Evolutionary conservation across 106 monocot species (phyloP), one percentile per base, ranked within the genome.

Genomic region (Narthecium ossifragum): DNA sequence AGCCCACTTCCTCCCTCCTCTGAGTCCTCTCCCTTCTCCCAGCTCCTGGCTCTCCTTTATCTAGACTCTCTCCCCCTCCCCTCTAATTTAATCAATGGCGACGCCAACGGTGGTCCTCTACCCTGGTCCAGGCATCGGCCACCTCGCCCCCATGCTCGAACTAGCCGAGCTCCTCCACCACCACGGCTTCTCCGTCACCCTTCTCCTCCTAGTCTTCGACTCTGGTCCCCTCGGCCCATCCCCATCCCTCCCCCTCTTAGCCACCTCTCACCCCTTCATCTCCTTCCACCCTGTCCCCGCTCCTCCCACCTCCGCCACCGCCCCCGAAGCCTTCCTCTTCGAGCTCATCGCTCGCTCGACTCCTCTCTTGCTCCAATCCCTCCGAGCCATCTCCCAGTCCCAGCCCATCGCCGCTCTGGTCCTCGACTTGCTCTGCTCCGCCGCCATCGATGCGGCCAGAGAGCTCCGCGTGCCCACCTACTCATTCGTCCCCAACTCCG

Each of bases 101-200:
- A n/a, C n/a, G n/a, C n/a, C n/a, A n/a, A 70, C 36, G 2, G 8
- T 72, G 26, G 66, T 61, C 10, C 66, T 73, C 41, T 73, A 65
- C 60, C 73, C 73, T 24, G 53, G 45, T 11, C 46, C 64, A 5
- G 65, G 60, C 13, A 73, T 73, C 53, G 73, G 73, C 22, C 73
- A 73, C 58, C 53, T 73, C 13, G 58, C 61, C 45, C 31, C 73
- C 39, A 66, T 66, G 26, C 14, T 73, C 9, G 73, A 73, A 52
- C 66, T 73, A 51, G 65, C 27, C 45, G 66, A 73, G 66, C 43
- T 73, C 60, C 28, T 73, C 41, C 38, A 45, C 32, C 8, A 26
- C 60, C 53, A 61, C 52, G 25, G 21, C 64, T 34, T 72, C 48
- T 12, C 46, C 39, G 72, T 72, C 56, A 45, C 56, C 63, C 21